Base-by-base conservation (phyloP, 371 early-diverging fungal species). In the Mycotypha africana region DNA sequence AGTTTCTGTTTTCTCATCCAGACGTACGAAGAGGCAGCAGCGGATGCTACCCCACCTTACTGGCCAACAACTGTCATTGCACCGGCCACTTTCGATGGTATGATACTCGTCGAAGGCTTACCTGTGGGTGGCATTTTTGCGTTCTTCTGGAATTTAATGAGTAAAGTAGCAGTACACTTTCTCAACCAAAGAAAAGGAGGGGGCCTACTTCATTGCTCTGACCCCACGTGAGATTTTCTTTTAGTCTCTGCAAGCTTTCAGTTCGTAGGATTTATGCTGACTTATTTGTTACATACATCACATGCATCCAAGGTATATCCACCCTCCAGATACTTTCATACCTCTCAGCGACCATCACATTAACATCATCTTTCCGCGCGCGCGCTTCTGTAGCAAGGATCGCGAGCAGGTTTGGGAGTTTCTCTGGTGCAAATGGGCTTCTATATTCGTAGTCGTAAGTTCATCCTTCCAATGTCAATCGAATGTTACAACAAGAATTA, bases 221-320 rank as follows among this genome's bases (percentile, higher is more conserved):
- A n/a, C n/a, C n/a, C n/a, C n/a, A n/a, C n/a, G n/a, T n/a, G n/a
- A n/a, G n/a, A n/a, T 24, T 33, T 33, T 11, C n/a, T 33, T 14
- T 33, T 63, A 83, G 84, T 80, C n/a, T 81, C 82, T 32, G 73
- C 81, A 59, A 75, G 79, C 40, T 85, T 85, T 55, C 84, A 85
- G 47, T 77, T 81, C 53, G 81, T 83, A 24, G 85, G 85, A 7
- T 85, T 85, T 48, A 69, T 83, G 61, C 49, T 85, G 45, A 82
- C 82, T 19, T 85, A 85, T 53, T 60, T 85, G 34, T 66, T 81
- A 35, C 81, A 80, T 47, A 82, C 82, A 28, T 73, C 76, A 22
- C 83, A 82, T 52, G 77, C 83, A 14, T 73, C 79, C 33, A 81
- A 81, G 67, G 76, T 72, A 65, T 32, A 28, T n/a, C n/a, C n/a